Evolutionary conservation across 768 basidiomycete species (phyloP).

Genomic region (Polyporus arcularius): DNA sequence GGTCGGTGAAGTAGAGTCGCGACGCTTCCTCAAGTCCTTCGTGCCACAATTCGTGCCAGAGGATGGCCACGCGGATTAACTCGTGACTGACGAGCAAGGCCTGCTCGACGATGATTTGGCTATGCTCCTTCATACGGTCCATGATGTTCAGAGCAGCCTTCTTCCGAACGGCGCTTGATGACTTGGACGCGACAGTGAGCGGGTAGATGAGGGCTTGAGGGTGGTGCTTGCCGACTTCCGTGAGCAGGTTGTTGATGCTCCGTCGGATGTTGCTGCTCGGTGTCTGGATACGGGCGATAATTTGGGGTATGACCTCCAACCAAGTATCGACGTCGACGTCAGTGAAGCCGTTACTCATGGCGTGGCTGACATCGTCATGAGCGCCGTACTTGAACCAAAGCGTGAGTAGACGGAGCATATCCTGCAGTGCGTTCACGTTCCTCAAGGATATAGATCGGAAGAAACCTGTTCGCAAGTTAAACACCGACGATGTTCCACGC

Average conservation of each 20-base stretch:
- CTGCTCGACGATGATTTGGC: slow-evolving; percentile 85
- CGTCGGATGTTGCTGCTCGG: slow-evolving; percentile 83
- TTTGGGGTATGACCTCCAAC: slow-evolving; percentile 99
- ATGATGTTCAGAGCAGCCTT: slow-evolving; percentile 86
- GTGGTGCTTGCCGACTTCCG: slow-evolving; percentile 93
- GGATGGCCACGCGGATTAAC: slow-evolving; percentile 93
- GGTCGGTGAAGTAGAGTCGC: slow-evolving; percentile 93
- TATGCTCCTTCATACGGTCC: slow-evolving; percentile 92
- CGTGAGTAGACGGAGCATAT: slow-evolving; percentile 89
- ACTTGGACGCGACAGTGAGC: slow-evolving; percentile 95
- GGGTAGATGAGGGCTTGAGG: slow-evolving; percentile 97
- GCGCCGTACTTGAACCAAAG: slow-evolving; percentile 98
- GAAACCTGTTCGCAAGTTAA: slow-evolving; percentile 57
- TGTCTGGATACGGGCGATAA: slow-evolving; percentile 97
- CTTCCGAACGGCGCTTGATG: slow-evolving; percentile 79
- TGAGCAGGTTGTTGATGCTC: slow-evolving; percentile 86
- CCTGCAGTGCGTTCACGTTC: slow-evolving; percentile 90
- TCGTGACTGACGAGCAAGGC: slow-evolving; percentile 90
- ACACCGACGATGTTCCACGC: too few relatives aligned
- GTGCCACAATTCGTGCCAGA: slow-evolving; percentile 99
- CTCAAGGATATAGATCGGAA: slow-evolving; percentile 92
- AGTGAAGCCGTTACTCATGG: slow-evolving; percentile 84
- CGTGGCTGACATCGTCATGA: slow-evolving; percentile 85
- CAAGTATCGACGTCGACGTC: slow-evolving; percentile 95
- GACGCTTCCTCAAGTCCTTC: slow-evolving; percentile 98